Conservation (phyloP, 2,329 filamentous ascomycete genomes). For the Chaetomiaceae sp. region DNA sequence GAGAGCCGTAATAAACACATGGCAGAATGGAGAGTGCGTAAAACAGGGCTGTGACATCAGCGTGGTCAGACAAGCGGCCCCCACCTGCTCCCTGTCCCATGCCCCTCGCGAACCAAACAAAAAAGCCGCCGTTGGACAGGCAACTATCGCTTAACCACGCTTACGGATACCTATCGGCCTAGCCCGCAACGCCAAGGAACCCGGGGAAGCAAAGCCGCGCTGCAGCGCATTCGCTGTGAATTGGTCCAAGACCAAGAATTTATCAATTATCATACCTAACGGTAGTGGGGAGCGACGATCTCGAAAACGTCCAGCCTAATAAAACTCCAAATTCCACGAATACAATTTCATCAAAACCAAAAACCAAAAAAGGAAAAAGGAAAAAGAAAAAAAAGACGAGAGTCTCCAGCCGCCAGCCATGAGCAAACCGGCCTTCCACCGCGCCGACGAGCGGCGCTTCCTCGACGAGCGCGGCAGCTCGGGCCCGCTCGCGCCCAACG, state of each 20-base stretch:
- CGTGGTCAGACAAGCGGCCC: not conserved
- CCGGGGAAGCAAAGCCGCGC: not conserved
- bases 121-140: slow-evolving; percentile 5
- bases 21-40: no score
- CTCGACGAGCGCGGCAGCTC: slow-evolving; percentile 87
- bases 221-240: no score
- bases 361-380: no score
- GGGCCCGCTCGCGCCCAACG: slow-evolving; percentile 72
- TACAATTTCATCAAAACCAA: no score
- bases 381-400: no score
- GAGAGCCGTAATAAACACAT: not conserved
- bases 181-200: not conserved
- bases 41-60: not conserved
- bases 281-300: not conserved
- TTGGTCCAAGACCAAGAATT: not conserved
- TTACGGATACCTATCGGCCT: no score
- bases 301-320: not conserved
- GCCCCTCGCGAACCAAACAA: slow-evolving; percentile 11
- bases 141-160: slow-evolving; percentile 29
- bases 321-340: not conserved
- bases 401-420: no score
- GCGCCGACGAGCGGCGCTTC: slow-evolving; percentile 75
- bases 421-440: slow-evolving; percentile 50
- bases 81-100: not conserved
- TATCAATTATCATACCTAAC: no score